Conservation (phyloP, 2,329 filamentous ascomycete species). For the Cercospora sp. region DNA sequence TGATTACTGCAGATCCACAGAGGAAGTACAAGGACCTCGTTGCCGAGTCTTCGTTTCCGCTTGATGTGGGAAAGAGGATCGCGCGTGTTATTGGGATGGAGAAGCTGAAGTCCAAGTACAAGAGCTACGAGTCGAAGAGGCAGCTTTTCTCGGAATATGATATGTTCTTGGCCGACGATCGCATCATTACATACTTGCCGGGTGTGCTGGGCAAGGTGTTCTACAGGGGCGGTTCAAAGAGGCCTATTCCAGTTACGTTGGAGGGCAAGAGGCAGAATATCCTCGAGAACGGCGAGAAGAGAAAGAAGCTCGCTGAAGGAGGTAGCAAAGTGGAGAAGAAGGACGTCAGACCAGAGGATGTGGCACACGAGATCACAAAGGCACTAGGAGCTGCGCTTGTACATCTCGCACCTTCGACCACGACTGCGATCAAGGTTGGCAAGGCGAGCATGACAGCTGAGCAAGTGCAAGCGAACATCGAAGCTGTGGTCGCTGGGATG, state of each 20-base stretch:
- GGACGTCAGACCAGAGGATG: constrained; percentile 61
- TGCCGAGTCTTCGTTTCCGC: constrained; percentile 62
- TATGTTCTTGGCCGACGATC: constrained; percentile 88
- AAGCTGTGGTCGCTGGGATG: constrained; percentile 67
- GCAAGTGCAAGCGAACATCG: constrained; percentile 77
- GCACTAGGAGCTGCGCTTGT: constrained; percentile 77
- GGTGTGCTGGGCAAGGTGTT: constrained; percentile 85
- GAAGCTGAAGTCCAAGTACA: constrained; percentile 87
- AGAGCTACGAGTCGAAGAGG: constrained; percentile 81
- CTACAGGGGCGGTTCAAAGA: constrained; percentile 78
- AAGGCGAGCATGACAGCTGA: constrained; percentile 71
- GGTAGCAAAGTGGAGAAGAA: constrained; percentile 42
- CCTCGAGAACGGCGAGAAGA: constrained; percentile 56
- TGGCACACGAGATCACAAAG: constrained; percentile 79
- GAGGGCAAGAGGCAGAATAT: constrained; percentile 52
- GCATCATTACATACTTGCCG: constrained; percentile 72
- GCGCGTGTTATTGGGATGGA: constrained; percentile 71
- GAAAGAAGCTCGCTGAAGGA: constrained; percentile 44
- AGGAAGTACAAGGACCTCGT: constrained; percentile 88
- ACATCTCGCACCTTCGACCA: constrained; percentile 73
- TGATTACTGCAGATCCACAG: constrained; percentile 82
- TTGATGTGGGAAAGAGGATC: constrained; percentile 50
- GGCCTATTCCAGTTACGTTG: constrained; percentile 80
- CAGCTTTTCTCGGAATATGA: constrained; percentile 86
- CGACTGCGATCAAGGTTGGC: constrained; percentile 78